Base-by-base conservation (phyloP, 2,329 filamentous ascomycete genomes). In the Myotisia sp. region DNA sequence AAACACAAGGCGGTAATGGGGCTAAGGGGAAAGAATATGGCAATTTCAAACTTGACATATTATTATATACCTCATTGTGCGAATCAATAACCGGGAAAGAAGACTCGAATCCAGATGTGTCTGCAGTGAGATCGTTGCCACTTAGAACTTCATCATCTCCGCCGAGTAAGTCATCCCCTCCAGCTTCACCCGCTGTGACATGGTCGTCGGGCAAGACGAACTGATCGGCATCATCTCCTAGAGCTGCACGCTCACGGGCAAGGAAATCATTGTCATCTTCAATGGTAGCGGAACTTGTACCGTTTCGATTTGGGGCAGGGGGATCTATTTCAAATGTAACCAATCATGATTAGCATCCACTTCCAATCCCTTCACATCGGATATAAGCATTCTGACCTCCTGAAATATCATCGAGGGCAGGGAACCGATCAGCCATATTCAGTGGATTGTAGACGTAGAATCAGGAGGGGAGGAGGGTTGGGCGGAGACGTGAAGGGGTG, bases 141-240 rank as follows among this genome's bases (percentile, higher is more conserved):
- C 13, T 29, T 17, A 18, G 17, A 16, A 47, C 43, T 41, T 62
- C 59, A 34, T 54, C 55, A 36, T 62, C 68, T 43, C 67, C 76
- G 31, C 72, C 76, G 31, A 74, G 74, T 33, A 86, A 68, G 39
- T 92, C 65, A 51, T 90, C 76, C 45, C 81, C 74, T 35, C 64
- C 69, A 44, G 73, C 65, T 47, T 79, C 75, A 44, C 68, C 70
- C 36, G 74, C 68, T 26, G 73, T 73, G 57, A 48, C 51, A 33
- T 58, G 55, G 43, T 92, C 83, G 51, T 78, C 75, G 41, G 74
- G 70, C 20, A 81, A 80, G 43, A 79, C 70, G 58, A 98, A 98
- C 64, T 86, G 81, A 49, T 85, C 73, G 40, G 90, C 90, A 58
- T 95, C 90, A 43, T 93, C 90, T 45, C 90, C 90, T 5, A 98